Percentiles rank a stretch among this genome's conserved stretches.
phyloP scores from a whole-genome alignment of 345 rosid species.

The Carallia brachiata region DNA sequence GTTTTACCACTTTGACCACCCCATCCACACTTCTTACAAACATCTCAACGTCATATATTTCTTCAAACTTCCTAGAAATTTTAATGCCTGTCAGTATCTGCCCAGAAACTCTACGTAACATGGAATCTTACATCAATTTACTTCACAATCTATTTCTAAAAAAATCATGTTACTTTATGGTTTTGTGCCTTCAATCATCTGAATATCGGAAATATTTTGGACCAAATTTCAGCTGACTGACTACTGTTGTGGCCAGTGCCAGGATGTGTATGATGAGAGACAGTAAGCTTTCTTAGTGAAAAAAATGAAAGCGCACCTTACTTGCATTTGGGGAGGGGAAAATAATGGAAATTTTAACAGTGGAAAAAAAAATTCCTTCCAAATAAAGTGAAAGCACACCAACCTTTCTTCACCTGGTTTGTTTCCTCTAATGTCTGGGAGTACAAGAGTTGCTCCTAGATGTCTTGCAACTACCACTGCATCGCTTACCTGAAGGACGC shows the following conservation, averaged over 20 bases:
- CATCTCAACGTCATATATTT: conserved; percentile 77
- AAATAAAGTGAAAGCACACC: conserved; percentile 12
- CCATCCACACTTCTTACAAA: conserved; percentile 68
- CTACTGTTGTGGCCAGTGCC: background rate
- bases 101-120: background rate
- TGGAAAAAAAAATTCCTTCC: background rate
- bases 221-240: background rate
- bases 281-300: no score
- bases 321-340: no score
- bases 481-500: conserved; percentile 67
- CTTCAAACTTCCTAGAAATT: conserved; percentile 76
- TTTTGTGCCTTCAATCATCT: background rate
- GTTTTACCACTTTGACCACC: conserved; percentile 63
- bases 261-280: background rate
- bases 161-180: background rate
- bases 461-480: conserved; percentile 83
- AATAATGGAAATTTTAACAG: no score
- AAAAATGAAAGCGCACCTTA: no score
- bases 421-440: conserved; percentile 96
- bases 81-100: conserved; percentile 13
- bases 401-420: conserved; percentile 83
- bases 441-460: conserved; percentile 75
- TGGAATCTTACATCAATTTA: background rate
- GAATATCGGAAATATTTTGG: background rate
- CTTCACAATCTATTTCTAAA: background rate